Conservation (phyloP, 495 filamentous ascomycete species). For the Tuber brumale region DNA sequence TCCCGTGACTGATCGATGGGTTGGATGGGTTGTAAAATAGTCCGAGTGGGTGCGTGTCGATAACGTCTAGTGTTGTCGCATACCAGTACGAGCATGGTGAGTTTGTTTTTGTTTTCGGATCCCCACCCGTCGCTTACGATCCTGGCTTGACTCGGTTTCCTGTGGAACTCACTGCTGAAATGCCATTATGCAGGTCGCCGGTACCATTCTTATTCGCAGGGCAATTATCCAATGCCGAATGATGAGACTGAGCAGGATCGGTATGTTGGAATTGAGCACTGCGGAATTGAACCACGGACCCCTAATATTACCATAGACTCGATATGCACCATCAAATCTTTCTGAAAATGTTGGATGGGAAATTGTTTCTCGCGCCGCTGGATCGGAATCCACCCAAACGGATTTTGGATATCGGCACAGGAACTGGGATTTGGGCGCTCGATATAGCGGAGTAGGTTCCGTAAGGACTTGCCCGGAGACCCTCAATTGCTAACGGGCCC, state of each 20-base stretch:
- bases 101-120: not conserved
- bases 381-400: slow-evolving; percentile 23
- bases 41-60: slow-evolving; percentile 27
- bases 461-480: not conserved
- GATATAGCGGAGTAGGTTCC: slow-evolving; percentile 37
- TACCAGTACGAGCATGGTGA: slow-evolving; percentile 31
- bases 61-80: slow-evolving; percentile 27
- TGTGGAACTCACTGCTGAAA: slow-evolving; percentile 9
- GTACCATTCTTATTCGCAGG: slow-evolving; percentile 28
- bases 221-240: slow-evolving; percentile 34
- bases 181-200: slow-evolving; percentile 18
- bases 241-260: slow-evolving; percentile 34
- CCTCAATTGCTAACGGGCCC: not conserved
- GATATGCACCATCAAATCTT: slow-evolving; percentile 42
- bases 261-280: slow-evolving; percentile 8
- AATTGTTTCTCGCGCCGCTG: slow-evolving; percentile 20
- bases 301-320: slow-evolving; percentile 20
- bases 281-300: slow-evolving; percentile 7
- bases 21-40: slow-evolving; percentile 10
- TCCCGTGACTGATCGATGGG: not conserved
- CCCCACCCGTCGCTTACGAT: not conserved
- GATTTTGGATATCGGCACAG: slow-evolving; percentile 40
- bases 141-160: not conserved
- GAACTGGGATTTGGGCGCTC: slow-evolving; percentile 42
- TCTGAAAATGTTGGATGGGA: slow-evolving; percentile 21